phyloP scores from a whole-genome alignment of 2,329 filamentous ascomycete genomes.

The Colletotrichum lindemuthianum region DNA sequence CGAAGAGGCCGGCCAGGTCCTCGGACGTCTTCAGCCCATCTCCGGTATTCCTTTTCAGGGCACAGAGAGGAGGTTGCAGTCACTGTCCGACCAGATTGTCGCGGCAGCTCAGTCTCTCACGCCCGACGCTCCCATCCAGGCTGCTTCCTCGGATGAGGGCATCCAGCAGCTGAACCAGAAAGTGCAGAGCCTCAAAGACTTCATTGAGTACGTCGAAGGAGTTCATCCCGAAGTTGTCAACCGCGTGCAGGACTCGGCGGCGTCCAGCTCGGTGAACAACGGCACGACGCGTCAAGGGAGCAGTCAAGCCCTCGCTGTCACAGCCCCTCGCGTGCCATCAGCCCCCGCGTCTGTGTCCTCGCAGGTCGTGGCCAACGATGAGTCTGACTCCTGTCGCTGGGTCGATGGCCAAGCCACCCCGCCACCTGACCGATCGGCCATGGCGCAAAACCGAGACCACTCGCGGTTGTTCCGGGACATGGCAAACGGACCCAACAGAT shows the following conservation, averaged over 20 bases:
- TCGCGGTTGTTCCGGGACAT: conserved; percentile 31
- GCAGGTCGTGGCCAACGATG: conserved; percentile 16
- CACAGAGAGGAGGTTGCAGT: conserved; percentile 28
- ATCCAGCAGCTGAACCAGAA: conserved; percentile 17
- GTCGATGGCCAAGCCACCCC: conserved; percentile 30
- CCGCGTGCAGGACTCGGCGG: conserved; percentile 18
- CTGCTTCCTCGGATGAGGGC: background rate
- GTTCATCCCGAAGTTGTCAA: conserved; percentile 31
- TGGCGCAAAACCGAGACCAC: conserved; percentile 31
- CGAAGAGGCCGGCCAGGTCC: conserved; percentile 18
- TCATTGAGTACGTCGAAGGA: conserved; percentile 32
- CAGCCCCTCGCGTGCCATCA: conserved; percentile 13
- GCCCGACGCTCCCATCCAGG: background rate
- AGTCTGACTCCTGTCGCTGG: conserved; percentile 33
- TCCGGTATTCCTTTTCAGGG: conserved; percentile 27
- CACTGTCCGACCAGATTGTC: conserved; percentile 25
- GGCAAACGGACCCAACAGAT: conserved; percentile 7
- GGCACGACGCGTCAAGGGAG: conserved; percentile 2
- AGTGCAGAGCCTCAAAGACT: conserved; percentile 29
- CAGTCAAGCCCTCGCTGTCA: background rate
- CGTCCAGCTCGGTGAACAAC: background rate
- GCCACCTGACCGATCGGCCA: conserved; percentile 25
- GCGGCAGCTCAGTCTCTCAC: conserved; percentile 11
- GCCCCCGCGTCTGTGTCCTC: conserved; percentile 30
- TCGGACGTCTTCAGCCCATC: conserved; percentile 24